Evolutionary conservation across 1,139 yeast genomes (phyloP).

Genomic region (Petasospora rhodanensis): DNA sequence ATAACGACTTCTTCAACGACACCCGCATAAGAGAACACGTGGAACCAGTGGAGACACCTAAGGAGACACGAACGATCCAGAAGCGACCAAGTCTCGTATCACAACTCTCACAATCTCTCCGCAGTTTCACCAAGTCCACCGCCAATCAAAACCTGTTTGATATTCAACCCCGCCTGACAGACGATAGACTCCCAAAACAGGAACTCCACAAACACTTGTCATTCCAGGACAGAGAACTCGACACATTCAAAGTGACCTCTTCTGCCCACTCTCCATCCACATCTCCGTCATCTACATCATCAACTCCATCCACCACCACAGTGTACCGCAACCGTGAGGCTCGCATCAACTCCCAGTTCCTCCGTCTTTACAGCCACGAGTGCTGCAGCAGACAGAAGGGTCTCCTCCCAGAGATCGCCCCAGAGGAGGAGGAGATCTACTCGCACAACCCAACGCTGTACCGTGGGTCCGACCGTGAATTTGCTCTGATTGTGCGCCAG

Average conservation of each 20-base stretch:
- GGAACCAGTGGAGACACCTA: constrained; percentile 1
- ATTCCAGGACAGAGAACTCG: constrained; percentile 18
- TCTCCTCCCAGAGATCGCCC: constrained; percentile 32
- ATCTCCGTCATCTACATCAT: constrained; percentile 1
- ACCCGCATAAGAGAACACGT: constrained; percentile 9
- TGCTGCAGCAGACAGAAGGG: constrained; percentile 35
- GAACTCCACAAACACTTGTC: background rate
- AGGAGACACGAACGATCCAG: background rate
- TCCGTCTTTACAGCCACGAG: constrained; percentile 44
- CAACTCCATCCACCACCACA: constrained; percentile 6
- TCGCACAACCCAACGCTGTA: constrained; percentile 6
- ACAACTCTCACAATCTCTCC: constrained; percentile 20
- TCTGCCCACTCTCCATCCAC: constrained; percentile 8
- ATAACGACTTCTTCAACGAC: constrained; percentile 21
- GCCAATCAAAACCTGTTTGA: constrained; percentile 20
- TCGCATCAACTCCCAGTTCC: constrained; percentile 41
- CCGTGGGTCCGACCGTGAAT: constrained; percentile 19
- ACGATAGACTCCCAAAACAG: constrained; percentile 17
- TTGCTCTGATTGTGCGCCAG: constrained; percentile 40
- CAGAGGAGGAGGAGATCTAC: constrained; percentile 25
- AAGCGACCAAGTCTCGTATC: constrained; percentile 21
- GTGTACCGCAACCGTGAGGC: constrained; percentile 32
- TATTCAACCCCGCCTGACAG: constrained; percentile 25
- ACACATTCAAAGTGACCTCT: constrained; percentile 23
- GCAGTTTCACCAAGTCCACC: constrained; percentile 17